Base-by-base conservation (phyloP, 2,329 filamentous ascomycete genomes). In the Neonectria hederae region DNA sequence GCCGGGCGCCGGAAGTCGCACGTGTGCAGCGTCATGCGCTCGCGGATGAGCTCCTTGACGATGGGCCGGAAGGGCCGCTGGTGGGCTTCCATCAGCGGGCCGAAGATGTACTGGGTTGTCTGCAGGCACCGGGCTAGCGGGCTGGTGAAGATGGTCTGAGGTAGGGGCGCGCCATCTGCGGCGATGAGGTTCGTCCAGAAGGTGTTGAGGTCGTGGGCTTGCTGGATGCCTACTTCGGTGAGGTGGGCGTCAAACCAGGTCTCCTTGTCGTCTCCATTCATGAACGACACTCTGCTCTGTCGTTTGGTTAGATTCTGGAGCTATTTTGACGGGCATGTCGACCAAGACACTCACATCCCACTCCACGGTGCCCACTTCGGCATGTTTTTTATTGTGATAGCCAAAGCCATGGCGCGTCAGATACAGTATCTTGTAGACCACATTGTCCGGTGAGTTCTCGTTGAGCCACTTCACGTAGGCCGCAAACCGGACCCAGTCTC, bases 11-110 rank as follows among this genome's bases (percentile, higher is more conserved):
- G 81, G 17, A 84, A 81, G 73, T 90, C 87, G 72, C 88, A 90
- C 0, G 87, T 90, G 72, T 90, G 88, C 58, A 84, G 80, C 9
- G 85, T 87, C 62, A 88, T 82, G 2, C 85, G 83, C 74, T 91
- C 88, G 21, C 89, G 81, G 14, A 90, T 78, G 5, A 83, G 73
- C 62, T 90, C 88, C 72, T 88, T 89, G 70, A 90, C 76, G 2
- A 82, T 76, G 0, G 87, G 86, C 6, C 74, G 76, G 65, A 87
- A 87, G 0, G 79, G 77, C 11, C 68, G 72, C 74, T 42, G 83
- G 67, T 59, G 78, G 54, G 68, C 63, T 13, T 68, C 59, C 58
- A 76, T 69, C 7, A 89, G 74, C 1, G 79, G 79, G 0, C 73
- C 70, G 69, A 86, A 89, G 6, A 84, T 83, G 3, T 86, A 74